Conservation (phyloP, 1,284 basidiomycete species). For the Naganishia liquefaciens region DNA sequence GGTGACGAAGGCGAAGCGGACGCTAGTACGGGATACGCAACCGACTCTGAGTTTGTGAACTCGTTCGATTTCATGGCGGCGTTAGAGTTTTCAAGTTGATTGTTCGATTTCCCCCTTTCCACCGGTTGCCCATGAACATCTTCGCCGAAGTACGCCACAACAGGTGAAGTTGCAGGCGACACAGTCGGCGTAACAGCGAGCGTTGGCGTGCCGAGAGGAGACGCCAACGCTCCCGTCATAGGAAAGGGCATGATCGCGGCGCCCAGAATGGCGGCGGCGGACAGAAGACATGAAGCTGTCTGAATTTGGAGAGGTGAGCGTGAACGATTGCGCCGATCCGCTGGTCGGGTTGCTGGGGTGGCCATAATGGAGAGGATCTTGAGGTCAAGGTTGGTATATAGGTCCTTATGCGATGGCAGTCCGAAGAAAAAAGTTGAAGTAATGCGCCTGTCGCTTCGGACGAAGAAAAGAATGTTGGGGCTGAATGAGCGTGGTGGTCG, state of each 20-base stretch:
- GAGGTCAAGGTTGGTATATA: background rate
- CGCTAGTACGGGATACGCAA: background rate
- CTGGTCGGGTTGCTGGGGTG: background rate
- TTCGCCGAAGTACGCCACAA: slow-evolving; percentile 4
- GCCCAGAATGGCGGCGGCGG: background rate
- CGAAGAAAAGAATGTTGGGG: slow-evolving; percentile 3
- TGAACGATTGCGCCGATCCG: background rate
- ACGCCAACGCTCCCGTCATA: background rate
- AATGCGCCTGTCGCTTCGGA: background rate
- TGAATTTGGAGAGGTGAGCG: slow-evolving; percentile 4
- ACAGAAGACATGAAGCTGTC: slow-evolving; percentile 12
- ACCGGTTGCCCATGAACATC: background rate
- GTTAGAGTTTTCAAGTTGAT: background rate
- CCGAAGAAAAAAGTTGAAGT: background rate
- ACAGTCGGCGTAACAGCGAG: background rate
- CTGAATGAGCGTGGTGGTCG: slow-evolving; percentile 11
- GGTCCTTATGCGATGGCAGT: background rate
- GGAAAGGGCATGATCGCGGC: background rate
- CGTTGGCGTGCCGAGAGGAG: background rate
- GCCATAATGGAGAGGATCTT: background rate
- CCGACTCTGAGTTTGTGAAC: no score
- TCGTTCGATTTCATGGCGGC: background rate
- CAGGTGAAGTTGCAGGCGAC: background rate
- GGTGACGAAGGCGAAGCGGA: background rate
- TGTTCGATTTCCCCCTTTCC: background rate